A percentile compares a stretch with the other conserved stretches of the same genome.
phyloP scores from a whole-genome alignment of 192 early-diverging fungal genomes.

The Borealophlyctis nickersoniae region DNA sequence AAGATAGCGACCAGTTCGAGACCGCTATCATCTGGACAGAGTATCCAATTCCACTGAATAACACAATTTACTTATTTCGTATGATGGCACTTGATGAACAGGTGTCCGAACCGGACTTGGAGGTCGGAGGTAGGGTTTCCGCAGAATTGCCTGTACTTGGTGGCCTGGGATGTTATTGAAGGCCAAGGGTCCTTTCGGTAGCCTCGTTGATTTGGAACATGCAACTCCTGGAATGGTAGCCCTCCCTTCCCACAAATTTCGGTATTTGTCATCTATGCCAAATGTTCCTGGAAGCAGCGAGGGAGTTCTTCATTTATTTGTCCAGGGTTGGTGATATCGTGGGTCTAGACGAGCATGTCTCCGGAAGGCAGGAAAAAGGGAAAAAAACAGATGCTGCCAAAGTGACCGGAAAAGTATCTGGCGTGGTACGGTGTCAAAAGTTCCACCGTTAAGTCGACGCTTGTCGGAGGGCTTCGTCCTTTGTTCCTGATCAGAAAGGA shows the following conservation, averaged over 20 bases:
- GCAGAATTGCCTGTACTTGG: neutral
- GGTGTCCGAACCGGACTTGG: constrained; percentile 22
- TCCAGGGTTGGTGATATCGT: constrained; percentile 4
- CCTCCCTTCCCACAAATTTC: constrained; percentile 13
- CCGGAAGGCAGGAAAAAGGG: neutral
- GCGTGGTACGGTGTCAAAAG: too few species aligned
- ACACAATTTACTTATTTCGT: neutral
- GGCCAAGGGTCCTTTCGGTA: neutral
- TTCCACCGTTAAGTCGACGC: neutral
- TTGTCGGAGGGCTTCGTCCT: constrained; percentile 7
- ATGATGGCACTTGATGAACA: neutral
- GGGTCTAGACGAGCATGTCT: neutral
- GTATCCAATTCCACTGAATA: too few species aligned
- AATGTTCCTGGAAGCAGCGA: neutral
- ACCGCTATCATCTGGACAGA: neutral
- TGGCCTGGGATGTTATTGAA: neutral
- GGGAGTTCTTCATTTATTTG: neutral
- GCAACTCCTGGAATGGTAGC: neutral
- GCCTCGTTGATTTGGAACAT: constrained; percentile 16
- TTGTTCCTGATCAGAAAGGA: neutral
- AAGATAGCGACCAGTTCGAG: neutral
- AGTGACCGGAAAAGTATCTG: neutral
- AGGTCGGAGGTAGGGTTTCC: constrained; percentile 9
- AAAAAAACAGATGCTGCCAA: neutral
- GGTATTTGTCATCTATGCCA: constrained; percentile 12